Conservation (phyloP, 2,329 filamentous ascomycete genomes). For the Truncatella angustata region DNA sequence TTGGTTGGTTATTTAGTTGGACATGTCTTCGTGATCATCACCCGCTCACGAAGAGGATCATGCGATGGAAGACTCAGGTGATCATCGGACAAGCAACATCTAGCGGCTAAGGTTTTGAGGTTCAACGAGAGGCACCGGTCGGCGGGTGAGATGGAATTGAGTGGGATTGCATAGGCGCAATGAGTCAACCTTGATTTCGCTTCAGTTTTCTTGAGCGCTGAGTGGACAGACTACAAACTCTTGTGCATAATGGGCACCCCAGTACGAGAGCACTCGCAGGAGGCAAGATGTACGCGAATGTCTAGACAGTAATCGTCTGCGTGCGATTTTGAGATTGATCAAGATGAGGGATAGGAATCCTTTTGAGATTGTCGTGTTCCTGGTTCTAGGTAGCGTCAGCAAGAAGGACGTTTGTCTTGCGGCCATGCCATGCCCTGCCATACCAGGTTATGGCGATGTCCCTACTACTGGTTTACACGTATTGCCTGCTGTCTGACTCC, state of each 20-base stretch:
- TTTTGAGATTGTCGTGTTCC: too few relatives aligned
- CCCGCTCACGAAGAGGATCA: too few relatives aligned
- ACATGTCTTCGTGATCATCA: too few relatives aligned
- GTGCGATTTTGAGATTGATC: background rate
- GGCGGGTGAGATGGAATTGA: background rate
- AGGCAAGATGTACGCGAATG: background rate
- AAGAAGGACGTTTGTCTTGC: too few relatives aligned
- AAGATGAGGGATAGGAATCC: background rate
- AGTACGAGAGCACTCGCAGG: conserved; percentile 1
- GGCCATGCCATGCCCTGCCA: too few relatives aligned
- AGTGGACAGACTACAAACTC: background rate
- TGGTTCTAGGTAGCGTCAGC: too few relatives aligned
- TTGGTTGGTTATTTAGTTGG: too few relatives aligned
- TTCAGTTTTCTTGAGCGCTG: background rate
- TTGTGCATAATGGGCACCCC: background rate
- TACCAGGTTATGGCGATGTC: too few relatives aligned
- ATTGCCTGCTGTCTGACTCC: background rate
- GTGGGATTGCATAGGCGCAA: background rate
- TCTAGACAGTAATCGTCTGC: background rate
- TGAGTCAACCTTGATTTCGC: background rate
- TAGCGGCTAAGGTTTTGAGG: background rate
- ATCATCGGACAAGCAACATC: background rate
- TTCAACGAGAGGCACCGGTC: background rate
- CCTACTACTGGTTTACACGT: too few relatives aligned
- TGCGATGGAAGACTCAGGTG: background rate